Evolutionary conservation across 768 basidiomycete species (phyloP).

Genomic region (Lactarius indigo): DNA sequence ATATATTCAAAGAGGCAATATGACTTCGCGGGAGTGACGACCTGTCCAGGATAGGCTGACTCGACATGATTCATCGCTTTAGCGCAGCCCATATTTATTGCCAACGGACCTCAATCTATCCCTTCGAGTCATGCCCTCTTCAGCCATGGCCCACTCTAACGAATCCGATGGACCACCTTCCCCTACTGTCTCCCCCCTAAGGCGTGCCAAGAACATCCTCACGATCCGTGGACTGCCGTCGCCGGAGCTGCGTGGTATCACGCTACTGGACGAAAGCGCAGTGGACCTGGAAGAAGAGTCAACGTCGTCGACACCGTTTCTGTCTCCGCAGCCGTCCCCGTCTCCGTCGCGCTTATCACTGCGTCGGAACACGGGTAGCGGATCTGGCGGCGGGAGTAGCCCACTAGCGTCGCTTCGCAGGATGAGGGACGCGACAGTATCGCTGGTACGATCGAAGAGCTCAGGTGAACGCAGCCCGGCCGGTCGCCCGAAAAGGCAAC

Average conservation of each 20-base stretch:
- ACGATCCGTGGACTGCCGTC: conserved; percentile 24
- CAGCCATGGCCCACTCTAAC: not conserved
- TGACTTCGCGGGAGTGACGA: not conserved
- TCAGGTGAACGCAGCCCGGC: conserved; percentile 9
- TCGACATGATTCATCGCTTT: not conserved
- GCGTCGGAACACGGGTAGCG: not conserved
- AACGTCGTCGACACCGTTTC: not conserved
- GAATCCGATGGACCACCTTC: not conserved
- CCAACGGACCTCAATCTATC: not conserved
- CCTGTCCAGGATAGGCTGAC: not conserved
- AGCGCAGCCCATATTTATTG: not conserved
- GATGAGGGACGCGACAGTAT: conserved; percentile 10
- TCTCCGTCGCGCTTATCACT: not conserved
- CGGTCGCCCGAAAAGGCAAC: conserved; percentile 21
- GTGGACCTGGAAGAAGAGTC: conserved; percentile 14
- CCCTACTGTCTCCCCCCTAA: conserved; percentile 16
- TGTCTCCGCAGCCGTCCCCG: not conserved
- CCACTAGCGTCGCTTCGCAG: conserved; percentile 5
- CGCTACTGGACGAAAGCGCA: conserved; percentile 2
- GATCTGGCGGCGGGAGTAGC: not conserved
- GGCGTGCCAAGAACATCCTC: conserved; percentile 25
- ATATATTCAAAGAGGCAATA: not conserved
- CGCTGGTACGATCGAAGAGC: conserved; percentile 15
- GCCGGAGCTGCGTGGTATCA: conserved; percentile 7
- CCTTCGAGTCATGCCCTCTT: not conserved